phyloP scores from a whole-genome alignment of 2,329 filamentous ascomycete genomes.

The Fusarium sp. region DNA sequence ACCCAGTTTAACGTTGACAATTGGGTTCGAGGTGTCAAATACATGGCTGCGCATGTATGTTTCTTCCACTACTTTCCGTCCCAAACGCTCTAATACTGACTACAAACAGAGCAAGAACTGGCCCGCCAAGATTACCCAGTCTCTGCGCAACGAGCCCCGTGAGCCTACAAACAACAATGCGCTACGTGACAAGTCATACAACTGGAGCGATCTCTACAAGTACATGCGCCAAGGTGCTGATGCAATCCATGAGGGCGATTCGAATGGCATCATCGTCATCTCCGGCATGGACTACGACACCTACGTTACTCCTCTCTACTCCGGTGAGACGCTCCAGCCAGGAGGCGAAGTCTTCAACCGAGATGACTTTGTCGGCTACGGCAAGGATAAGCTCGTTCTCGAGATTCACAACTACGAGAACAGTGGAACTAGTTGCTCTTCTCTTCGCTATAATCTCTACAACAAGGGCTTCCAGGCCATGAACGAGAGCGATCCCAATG shows the following conservation, averaged over 20 bases:
- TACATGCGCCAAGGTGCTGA: constrained; percentile 59
- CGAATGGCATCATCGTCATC: constrained; percentile 64
- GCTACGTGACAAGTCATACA: constrained; percentile 53
- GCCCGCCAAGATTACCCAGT: constrained; percentile 43
- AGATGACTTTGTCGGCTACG: constrained; percentile 58
- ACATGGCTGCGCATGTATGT: constrained; percentile 67
- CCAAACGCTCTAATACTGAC: accelerated
- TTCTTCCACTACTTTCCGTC: accelerated
- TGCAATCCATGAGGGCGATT: constrained; percentile 61
- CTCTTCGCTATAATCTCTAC: constrained; percentile 57
- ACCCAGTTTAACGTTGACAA: constrained; percentile 65
- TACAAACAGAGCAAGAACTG: constrained; percentile 2
- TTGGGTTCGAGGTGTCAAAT: constrained; percentile 68
- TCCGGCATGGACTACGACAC: constrained; percentile 68
- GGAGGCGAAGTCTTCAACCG: constrained; percentile 55
- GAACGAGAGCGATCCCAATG: constrained; percentile 47
- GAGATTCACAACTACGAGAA: constrained; percentile 71
- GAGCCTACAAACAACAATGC: constrained; percentile 48
- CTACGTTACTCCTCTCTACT: constrained; percentile 60
- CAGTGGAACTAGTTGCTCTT: constrained; percentile 56
- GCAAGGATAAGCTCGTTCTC: constrained; percentile 63
- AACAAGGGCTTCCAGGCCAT: constrained; percentile 63
- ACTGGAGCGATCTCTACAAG: constrained; percentile 66
- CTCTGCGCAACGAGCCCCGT: constrained; percentile 63
- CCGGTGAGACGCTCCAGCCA: constrained; percentile 58